These are phyloP conservation scores for Agapanthus africanus DNA, from an alignment of 106 monocot genomes.

Conservation along the genomic window DNA sequence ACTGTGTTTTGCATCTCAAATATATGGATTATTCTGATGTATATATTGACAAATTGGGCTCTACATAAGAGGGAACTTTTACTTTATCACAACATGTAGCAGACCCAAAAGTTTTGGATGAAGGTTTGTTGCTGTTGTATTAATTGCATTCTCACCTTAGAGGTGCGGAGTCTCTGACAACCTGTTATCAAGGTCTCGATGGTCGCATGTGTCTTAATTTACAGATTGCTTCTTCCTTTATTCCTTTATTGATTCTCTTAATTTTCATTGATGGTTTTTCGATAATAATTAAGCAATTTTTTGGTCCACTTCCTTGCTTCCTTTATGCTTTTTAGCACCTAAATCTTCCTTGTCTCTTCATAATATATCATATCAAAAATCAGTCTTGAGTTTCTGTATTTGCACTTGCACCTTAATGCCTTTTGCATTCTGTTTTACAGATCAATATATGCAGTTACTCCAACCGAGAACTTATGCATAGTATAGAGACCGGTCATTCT, in stretches of 20 bases:
- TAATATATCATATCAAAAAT: background rate
- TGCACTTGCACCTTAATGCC: background rate
- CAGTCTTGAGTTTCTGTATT: background rate
- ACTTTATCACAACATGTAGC: no score
- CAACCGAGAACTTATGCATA: slow-evolving; percentile 37
- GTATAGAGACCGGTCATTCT: slow-evolving; percentile 83
- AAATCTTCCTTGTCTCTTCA: background rate
- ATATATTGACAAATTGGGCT: background rate
- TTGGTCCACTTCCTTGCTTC: no score
- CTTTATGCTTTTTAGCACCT: background rate
- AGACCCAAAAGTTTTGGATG: no score
- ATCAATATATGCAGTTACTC: slow-evolving; percentile 86
- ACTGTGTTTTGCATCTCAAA: background rate
- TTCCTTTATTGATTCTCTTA: no score
- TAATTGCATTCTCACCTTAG: no score
- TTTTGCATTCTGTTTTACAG: slow-evolving; percentile 31
- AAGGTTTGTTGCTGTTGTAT: no score
- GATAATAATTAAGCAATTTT: no score
- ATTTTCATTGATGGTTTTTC: no score
- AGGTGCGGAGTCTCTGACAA: no score
- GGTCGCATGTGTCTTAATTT: background rate
- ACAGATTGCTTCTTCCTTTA: background rate
- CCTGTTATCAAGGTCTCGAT: background rate
- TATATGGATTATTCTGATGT: background rate
- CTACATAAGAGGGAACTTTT: no score